A percentile compares a stretch with the other conserved stretches of the same genome.
phyloP scores from a whole-genome alignment of 805 yeast species.

The Candida pseudoglaebosa region DNA sequence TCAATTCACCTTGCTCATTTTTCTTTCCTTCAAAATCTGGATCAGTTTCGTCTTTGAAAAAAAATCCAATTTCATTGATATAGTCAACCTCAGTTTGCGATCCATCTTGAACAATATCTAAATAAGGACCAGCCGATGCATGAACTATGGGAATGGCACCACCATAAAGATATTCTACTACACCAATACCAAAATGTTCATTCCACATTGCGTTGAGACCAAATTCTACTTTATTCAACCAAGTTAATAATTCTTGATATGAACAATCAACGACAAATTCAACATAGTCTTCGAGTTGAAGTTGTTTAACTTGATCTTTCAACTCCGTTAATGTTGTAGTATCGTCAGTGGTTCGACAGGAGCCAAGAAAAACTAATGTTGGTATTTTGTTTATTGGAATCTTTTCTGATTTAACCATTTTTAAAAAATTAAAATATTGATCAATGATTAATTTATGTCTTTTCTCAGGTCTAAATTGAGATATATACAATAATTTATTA shows the following conservation, averaged over 20 bases:
- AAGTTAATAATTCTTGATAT: conserved; percentile 54
- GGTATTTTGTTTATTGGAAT: conserved; percentile 31
- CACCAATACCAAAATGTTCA: conserved; percentile 97
- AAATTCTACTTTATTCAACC: conserved; percentile 54
- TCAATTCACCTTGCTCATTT: conserved; percentile 4
- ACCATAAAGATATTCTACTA: conserved; percentile 84
- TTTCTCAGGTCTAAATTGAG: conserved; percentile 95
- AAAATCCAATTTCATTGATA: conserved; percentile 65
- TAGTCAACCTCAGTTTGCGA: conserved; percentile 13
- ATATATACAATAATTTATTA: conserved; percentile 55
- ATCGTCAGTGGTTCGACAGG: conserved; percentile 72
- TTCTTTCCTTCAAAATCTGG: conserved; percentile 53
- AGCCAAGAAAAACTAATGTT: conserved; percentile 72
- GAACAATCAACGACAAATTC: conserved; percentile 73
- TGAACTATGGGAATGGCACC: conserved; percentile 89
- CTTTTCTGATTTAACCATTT: conserved; percentile 9
- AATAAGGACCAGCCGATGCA: conserved; percentile 91
- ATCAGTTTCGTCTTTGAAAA: conserved; percentile 67
- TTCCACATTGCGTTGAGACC: conserved; percentile 99
- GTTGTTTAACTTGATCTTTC: conserved; percentile 32
- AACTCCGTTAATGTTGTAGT: conserved; percentile 52
- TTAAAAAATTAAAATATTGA: conserved; percentile 58
- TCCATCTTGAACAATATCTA: conserved; percentile 64
- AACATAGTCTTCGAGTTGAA: conserved; percentile 28
- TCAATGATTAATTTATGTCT: conserved; percentile 69